Base-by-base conservation (phyloP, 352 stramenopile genomes). In the Pilasporangium apinafurcum region DNA sequence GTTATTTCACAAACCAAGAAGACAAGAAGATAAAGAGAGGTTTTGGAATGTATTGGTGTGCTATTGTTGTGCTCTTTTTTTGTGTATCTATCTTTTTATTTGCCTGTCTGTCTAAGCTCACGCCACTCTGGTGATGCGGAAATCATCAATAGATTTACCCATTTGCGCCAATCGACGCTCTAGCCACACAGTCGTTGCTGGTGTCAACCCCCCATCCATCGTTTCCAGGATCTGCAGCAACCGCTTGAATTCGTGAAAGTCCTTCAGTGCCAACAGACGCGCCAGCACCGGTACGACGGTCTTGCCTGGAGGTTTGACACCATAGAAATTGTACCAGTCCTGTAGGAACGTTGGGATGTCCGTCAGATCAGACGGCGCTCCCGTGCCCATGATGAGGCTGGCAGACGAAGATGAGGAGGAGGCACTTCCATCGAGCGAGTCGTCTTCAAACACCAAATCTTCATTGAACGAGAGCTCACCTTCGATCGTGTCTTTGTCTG, bases 241-340 rank as follows among this genome's bases (percentile, higher is more conserved):
- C 4, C 81, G 78, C 35, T 62, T 63, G 50, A 87, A 58, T 40
- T 93, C 81, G 2, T 68, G 51, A 14, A 73, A 44, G 48, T 89
- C 73, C 31, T 63, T 65, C 2, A 49, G 44, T 17, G 65, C 51
- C 24, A 90, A 35, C 44, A 90, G 56, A 4, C 64, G 65, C 48
- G 76, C 74, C 22, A 89, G 48, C 29, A 93, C 48, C 4, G 76
- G 78, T 31, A 90, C 74, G 42, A 88, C 58, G 6, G 81, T 93
- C 67, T 90, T 91, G 18, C 67, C 70, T 7, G 68, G 47, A 0
- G 81, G 78, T 22, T 69, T 62, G 34, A 91, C 69, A 38, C 73
- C 56, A 41, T 86, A 80, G 29, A 89, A 50, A 48, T 91, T 93
- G 67, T 91, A 81, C 81, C 78, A 91, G 54, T 91, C 78, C 48